A percentile compares a stretch with the other conserved stretches of the same genome.
These are phyloP conservation scores for Botrytis aclada DNA, from an alignment of 2,329 filamentous ascomycete genomes.

Conservation along the genomic window DNA sequence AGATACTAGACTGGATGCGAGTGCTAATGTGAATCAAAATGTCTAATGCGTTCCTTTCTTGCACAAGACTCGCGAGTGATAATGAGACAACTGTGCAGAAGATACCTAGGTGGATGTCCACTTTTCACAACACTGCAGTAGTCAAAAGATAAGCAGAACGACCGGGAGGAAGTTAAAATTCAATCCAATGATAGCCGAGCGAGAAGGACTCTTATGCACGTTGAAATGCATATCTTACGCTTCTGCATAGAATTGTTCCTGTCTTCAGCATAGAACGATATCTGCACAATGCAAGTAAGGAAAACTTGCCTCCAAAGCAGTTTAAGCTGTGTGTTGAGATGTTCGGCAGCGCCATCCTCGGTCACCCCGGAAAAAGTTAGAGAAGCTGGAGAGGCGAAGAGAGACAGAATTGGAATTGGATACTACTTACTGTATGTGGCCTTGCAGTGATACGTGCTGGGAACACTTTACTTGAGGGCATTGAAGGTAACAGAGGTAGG, in stretches of 20 bases:
- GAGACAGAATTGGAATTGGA: background rate
- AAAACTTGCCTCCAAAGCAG: background rate
- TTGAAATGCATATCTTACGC: background rate
- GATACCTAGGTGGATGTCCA: background rate
- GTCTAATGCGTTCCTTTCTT: background rate
- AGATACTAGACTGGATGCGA: background rate
- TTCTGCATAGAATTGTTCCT: conserved; percentile 3
- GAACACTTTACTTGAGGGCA: background rate
- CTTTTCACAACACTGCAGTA: conserved; percentile 5
- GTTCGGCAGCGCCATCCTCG: conserved; percentile 13
- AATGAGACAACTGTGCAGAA: background rate
- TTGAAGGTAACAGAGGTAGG: background rate
- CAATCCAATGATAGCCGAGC: background rate
- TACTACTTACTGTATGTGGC: background rate
- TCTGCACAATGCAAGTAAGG: conserved; percentile 8
- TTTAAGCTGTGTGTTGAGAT: background rate
- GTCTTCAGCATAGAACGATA: conserved; percentile 3
- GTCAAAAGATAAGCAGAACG: background rate
- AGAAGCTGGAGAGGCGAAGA: background rate
- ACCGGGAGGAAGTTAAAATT: background rate
- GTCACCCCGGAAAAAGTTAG: conserved; percentile 1
- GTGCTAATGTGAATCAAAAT: background rate
- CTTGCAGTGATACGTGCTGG: background rate
- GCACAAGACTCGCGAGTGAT: background rate
- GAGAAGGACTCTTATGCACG: background rate